These are phyloP conservation scores for Vaccinium vitisidaea DNA, from an alignment of 148 eudicot species.

Conservation along the genomic window DNA sequence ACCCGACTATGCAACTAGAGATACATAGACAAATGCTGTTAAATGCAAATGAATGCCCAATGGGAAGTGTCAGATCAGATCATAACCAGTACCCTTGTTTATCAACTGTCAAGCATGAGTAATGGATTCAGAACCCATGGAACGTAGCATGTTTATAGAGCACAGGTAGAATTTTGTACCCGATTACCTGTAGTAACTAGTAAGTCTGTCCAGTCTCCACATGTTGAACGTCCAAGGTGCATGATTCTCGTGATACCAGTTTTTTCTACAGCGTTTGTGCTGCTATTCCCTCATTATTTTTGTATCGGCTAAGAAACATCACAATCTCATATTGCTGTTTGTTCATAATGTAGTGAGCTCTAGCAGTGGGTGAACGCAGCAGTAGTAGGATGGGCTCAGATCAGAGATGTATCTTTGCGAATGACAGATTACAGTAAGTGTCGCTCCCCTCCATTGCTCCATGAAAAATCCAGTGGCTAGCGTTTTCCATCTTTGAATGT, in stretches of 20 bases:
- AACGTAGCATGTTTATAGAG: background rate
- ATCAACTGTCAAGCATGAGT: background rate
- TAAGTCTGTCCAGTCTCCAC: background rate
- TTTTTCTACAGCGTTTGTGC: background rate
- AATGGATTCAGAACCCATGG: background rate
- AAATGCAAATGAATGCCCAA: background rate
- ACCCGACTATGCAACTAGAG: background rate
- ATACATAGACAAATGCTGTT: background rate
- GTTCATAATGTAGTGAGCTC: background rate
- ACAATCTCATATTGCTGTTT: constrained; percentile 6
- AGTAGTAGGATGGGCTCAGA: background rate
- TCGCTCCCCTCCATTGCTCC: background rate
- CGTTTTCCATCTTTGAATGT: background rate
- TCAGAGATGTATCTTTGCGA: background rate
- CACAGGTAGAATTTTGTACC: background rate
- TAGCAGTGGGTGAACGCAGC: background rate
- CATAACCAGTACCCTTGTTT: background rate
- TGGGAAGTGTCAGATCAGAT: background rate
- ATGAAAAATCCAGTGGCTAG: background rate
- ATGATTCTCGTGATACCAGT: background rate
- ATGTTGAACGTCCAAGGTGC: background rate
- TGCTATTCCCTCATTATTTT: background rate
- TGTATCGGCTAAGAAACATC: background rate
- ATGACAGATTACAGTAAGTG: background rate
- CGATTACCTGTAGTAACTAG: background rate